Conservation (phyloP, 495 filamentous ascomycete genomes). For the Annulohypoxylon maeteangense region DNA sequence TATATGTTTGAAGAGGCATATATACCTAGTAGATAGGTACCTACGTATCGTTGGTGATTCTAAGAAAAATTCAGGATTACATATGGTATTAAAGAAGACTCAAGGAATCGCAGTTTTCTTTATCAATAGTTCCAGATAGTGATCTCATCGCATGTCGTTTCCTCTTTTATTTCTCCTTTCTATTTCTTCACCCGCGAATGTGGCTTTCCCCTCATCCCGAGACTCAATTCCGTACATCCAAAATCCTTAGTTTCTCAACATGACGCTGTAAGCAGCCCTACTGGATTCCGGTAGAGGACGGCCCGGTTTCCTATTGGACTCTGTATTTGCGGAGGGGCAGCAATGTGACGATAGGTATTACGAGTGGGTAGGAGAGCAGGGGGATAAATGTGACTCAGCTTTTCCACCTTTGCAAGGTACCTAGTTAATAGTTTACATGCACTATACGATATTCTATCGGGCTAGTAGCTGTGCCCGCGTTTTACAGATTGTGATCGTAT, state of each 20-base stretch:
- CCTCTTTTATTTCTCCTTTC: neutral
- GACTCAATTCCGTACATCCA: neutral
- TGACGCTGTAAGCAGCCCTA: conserved; percentile 30
- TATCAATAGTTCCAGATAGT: neutral
- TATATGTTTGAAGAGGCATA: neutral
- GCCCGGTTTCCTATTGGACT: conserved; percentile 33
- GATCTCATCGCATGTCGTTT: conserved; percentile 10
- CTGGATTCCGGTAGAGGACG: conserved; percentile 19
- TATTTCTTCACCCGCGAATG: neutral
- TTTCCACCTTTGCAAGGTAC: neutral
- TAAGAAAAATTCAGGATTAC: neutral
- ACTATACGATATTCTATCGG: conserved; percentile 6
- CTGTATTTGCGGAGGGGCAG: conserved; percentile 17
- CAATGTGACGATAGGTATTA: conserved; percentile 32
- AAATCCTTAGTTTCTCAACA: neutral
- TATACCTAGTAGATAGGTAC: neutral
- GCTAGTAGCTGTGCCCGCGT: neutral
- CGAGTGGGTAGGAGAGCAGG: conserved; percentile 25
- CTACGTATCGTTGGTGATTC: neutral
- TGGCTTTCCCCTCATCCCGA: conserved; percentile 8
- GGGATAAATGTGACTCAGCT: conserved; percentile 25
- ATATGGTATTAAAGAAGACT: neutral
- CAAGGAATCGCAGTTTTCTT: neutral
- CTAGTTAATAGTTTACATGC: neutral
- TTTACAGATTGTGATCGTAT: neutral